A percentile compares a stretch with the other conserved stretches of the same genome.
phyloP scores from a whole-genome alignment of 768 basidiomycete genomes.

The Guyanaporus albipodus region DNA sequence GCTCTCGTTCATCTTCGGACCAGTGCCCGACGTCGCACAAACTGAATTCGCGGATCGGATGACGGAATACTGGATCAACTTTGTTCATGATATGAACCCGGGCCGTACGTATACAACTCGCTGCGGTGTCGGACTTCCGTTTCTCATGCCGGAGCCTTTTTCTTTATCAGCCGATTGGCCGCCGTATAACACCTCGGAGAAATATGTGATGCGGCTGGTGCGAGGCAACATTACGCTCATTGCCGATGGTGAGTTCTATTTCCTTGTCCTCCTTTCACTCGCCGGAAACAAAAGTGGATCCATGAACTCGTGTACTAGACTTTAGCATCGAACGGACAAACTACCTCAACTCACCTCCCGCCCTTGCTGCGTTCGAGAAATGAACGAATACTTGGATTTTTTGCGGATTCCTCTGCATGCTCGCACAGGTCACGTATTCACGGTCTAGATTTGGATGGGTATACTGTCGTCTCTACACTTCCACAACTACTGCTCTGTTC shows the following conservation, averaged over 20 bases:
- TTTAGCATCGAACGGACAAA: conserved; percentile 10
- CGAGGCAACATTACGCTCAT: conserved; percentile 52
- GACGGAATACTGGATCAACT: conserved; percentile 53
- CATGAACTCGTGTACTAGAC: too few species aligned
- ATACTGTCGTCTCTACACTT: too few species aligned
- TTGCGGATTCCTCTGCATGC: too few species aligned
- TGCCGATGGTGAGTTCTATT: conserved; percentile 40
- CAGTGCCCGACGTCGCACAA: conserved; percentile 41
- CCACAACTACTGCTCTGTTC: too few species aligned
- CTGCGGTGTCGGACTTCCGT: neutral
- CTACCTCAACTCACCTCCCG: conserved; percentile 13
- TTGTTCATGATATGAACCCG: conserved; percentile 52
- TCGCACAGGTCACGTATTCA: too few species aligned
- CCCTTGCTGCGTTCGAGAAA: conserved; percentile 17
- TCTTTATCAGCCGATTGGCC: conserved; percentile 38
- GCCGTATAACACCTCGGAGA: conserved; percentile 33
- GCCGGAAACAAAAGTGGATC: too few species aligned
- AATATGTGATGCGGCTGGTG: conserved; percentile 45
- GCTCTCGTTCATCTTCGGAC: conserved; percentile 31
- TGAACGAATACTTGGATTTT: too few species aligned
- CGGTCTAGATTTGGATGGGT: too few species aligned
- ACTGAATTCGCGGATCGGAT: conserved; percentile 43
- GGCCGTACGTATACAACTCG: conserved; percentile 40
- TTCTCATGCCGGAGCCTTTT: neutral
- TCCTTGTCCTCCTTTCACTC: too few species aligned